Conservation (phyloP, 2,329 filamentous ascomycete species). For the Trichophyton rubrum region DNA sequence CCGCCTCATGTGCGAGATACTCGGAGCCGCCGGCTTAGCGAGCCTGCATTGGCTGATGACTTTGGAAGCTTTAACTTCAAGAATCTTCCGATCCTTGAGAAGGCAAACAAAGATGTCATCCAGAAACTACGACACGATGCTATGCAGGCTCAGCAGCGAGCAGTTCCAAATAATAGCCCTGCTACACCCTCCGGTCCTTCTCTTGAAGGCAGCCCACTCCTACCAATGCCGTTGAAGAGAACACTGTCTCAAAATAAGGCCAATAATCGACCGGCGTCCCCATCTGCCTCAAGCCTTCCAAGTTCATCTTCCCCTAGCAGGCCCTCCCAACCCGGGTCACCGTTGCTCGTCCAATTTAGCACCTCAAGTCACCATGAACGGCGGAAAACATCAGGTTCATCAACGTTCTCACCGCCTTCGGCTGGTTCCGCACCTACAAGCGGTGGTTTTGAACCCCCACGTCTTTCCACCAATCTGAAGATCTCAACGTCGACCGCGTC, state of each 20-base stretch:
- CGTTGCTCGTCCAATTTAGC: constrained; percentile 91
- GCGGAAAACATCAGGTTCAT: constrained; percentile 85
- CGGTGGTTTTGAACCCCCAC: constrained; percentile 57
- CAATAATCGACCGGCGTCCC: constrained; percentile 68
- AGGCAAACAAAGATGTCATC: constrained; percentile 97
- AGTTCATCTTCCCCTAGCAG: constrained; percentile 85
- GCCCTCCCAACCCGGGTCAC: constrained; percentile 71
- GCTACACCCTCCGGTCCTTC: constrained; percentile 45
- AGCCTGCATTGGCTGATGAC: constrained; percentile 78
- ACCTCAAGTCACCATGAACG: constrained; percentile 70
- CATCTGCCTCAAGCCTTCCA: constrained; percentile 63
- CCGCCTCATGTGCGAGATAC: constrained; percentile 89
- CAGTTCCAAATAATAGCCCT: constrained; percentile 24
- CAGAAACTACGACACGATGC: constrained; percentile 90
- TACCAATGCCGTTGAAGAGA: constrained; percentile 68
- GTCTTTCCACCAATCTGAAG: constrained; percentile 42
- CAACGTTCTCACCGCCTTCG: constrained; percentile 60
- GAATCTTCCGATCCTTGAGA: constrained; percentile 89
- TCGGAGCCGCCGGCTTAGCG: constrained; percentile 75
- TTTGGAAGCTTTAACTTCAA: constrained; percentile 97
- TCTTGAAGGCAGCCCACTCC: constrained; percentile 72
- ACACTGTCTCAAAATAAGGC: constrained; percentile 73
- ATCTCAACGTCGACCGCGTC: constrained; percentile 39
- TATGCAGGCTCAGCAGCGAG: constrained; percentile 54
- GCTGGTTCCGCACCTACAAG: constrained; percentile 29